Evolutionary conservation across 2,329 filamentous ascomycete genomes (phyloP), one percentile per base, ranked within the genome.

Genomic region (Stemphylium beticola): DNA sequence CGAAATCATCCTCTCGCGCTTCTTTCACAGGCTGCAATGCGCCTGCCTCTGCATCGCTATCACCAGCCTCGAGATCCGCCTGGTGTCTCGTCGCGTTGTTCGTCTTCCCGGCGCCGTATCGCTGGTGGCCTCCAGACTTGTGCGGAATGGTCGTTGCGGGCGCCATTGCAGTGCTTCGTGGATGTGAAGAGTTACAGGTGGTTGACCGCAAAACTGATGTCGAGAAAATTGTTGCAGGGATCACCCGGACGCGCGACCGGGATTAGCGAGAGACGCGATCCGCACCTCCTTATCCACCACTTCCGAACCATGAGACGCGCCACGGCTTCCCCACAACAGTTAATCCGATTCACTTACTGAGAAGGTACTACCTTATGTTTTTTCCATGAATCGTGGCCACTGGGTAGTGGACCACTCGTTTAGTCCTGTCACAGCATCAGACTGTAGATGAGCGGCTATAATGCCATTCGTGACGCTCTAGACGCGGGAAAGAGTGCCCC

Each of bases 221-320:
- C 53, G 49, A 50, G 56, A 69, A 74, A 73, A 70, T 67, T 67
- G 61, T 69, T 69, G 66, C 68, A 71, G 64, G 71, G 68, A 62
- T 67, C 33, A 46, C 60, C 64, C 52, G 29, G 42, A 41, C 45
- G 51, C 49, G 41, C 36, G 50, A 53, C 55, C 49, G 58, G 58
- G 48, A 48, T 55, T 55, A 61, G 60, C 58, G 61, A 64, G 33
- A 46, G 18, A 38, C 37, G 60, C 33, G 40, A 61, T 64, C 60
- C 42, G 57, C 57, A 55, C 34, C 41, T 38, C 34, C 6, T 4
- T 20, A 52, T 1, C 42, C 31, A 24, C 15, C 38, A 18, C 37
- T 6, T 22, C 10, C 29, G 10, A 26, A 9, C 24, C 24, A 26
- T 26, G 24, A 2, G 12, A 18, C 20, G 20, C 8, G 41, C 18